Base-by-base conservation (phyloP, 1,284 basidiomycete genomes). In the Leccinum solheimii region DNA sequence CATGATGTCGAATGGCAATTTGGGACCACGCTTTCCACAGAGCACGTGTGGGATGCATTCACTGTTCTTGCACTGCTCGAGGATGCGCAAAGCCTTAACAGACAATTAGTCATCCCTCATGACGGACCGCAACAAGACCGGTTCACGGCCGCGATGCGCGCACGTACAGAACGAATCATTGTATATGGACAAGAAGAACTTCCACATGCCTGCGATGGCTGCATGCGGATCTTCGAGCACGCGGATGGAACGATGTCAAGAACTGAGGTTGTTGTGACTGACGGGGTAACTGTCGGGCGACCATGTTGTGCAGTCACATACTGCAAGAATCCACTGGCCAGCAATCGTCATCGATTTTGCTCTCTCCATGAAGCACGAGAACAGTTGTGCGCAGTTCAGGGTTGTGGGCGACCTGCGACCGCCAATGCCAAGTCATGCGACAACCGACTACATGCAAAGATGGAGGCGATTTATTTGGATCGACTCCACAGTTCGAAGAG, bases 311-410 rank as follows among this genome's bases (percentile, higher is more conserved):
- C 53, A 57, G 23, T 67, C 13, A 43, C 62, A 43, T 60, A 65
- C 19, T 77, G 76, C 60, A 61, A 63, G 7, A 59, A 49, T 21
- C 64, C 67, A 57, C 53, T 68, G 3, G 21, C 32, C 3, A 69
- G 53, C 34, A 69, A 59, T 14, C 32, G 59, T 0, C 19, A 71
- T 54, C 61, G 59, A 0, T 76, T 66, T 61, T 77, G 75, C 43
- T 16, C 53, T n/a, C 3, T 38, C 13, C 53, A 55, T n/a, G 7
- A 26, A 1, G 11, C 9, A 8, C 19, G 14, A 7, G 34, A 55
- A 26, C 23, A 4, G 16, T 16, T n/a, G 6, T 55, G 53, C n/a
- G 53, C 32, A 8, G 53, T 55, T 10, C 16, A 55, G 14, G 53
- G 34, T 2, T 55, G 53, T 38, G 19, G 23, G 10, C 53, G 14